phyloP scores from a whole-genome alignment of 192 early-diverging fungal genomes.

The Coemansia sp. region DNA sequence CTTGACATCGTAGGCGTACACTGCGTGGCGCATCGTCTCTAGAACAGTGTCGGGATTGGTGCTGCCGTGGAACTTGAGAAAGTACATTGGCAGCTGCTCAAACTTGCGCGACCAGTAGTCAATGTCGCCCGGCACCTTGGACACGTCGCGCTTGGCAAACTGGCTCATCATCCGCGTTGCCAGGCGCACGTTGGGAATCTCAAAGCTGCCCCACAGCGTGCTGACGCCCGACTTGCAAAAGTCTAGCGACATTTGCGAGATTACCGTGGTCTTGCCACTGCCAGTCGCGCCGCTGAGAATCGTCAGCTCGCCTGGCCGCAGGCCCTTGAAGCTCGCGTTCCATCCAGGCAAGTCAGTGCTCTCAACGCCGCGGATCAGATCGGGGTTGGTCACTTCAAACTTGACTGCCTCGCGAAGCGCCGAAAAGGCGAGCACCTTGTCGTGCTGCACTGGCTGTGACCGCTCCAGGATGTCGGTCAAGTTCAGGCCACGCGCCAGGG shows the following conservation, averaged over 20 bases:
- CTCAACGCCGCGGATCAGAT: slow-evolving; percentile 66
- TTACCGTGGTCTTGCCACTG: slow-evolving; percentile 71
- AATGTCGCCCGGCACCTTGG: slow-evolving; percentile 54
- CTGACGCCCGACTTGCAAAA: slow-evolving; percentile 69
- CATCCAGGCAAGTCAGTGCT: slow-evolving; percentile 65
- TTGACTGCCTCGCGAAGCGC: slow-evolving; percentile 66
- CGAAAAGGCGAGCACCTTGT: slow-evolving; percentile 67
- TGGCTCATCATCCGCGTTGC: slow-evolving; percentile 72
- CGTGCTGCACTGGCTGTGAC: slow-evolving; percentile 61
- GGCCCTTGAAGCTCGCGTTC: slow-evolving; percentile 67
- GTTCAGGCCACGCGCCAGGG: slow-evolving; percentile 47
- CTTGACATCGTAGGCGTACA: slow-evolving; percentile 70
- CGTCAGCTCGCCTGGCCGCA: slow-evolving; percentile 71
- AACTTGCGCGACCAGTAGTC: slow-evolving; percentile 66
- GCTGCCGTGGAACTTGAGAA: slow-evolving; percentile 76
- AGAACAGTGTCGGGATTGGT: slow-evolving; percentile 67
- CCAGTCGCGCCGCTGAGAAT: slow-evolving; percentile 73
- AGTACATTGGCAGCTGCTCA: slow-evolving; percentile 73
- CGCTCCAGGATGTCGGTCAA: slow-evolving; percentile 48
- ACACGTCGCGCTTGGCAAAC: slow-evolving; percentile 62
- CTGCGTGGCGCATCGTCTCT: slow-evolving; percentile 68
- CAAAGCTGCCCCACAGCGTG: slow-evolving; percentile 79
- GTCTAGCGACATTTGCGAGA: slow-evolving; percentile 72
- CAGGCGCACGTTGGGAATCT: slow-evolving; percentile 71
- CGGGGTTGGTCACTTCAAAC: slow-evolving; percentile 65